These are phyloP conservation scores for Arthrocladium fulminans DNA, from an alignment of 2,329 filamentous ascomycete species.

Conservation along the genomic window DNA sequence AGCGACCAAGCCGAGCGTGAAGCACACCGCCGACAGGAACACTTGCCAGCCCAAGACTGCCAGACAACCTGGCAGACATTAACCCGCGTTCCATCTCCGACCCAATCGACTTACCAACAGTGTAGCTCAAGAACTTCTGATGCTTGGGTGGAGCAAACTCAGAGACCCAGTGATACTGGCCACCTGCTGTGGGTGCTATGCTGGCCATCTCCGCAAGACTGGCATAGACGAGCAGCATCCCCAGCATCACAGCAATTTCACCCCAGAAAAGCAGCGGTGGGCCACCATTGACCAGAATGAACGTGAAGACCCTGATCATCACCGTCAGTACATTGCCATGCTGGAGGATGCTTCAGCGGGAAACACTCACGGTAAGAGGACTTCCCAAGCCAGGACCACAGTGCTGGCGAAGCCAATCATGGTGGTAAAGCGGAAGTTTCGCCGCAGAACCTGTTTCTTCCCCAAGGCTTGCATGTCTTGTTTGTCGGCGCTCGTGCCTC, in stretches of 20 bases:
- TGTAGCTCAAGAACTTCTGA: conserved; percentile 12
- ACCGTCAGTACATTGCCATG: not conserved
- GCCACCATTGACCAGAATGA: conserved; percentile 14
- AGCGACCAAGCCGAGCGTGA: conserved; percentile 35
- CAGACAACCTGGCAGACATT: conserved; percentile 25
- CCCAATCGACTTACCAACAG: conserved; percentile 28
- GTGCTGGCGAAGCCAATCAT: conserved; percentile 37
- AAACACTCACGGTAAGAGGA: conserved; percentile 29
- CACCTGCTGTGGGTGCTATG: conserved; percentile 27
- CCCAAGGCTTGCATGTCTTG: conserved; percentile 31
- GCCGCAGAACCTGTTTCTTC: conserved; percentile 28
- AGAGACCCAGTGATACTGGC: no score
- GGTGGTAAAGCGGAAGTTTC: conserved; percentile 36
- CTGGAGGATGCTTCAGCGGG: not conserved
- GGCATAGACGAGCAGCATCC: conserved; percentile 5
- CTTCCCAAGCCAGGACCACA: conserved; percentile 35
- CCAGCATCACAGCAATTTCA: conserved; percentile 36
- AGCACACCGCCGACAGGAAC: conserved; percentile 22
- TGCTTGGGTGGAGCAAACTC: conserved; percentile 21
- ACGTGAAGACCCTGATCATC: conserved; percentile 1
- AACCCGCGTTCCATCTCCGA: conserved; percentile 26
- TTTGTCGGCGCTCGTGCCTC: conserved; percentile 29
- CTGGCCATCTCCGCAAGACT: conserved; percentile 27
- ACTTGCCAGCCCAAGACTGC: conserved; percentile 24
- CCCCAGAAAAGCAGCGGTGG: conserved; percentile 25